phyloP scores from a whole-genome alignment of 306 rosid species.

The Acacia crassicarpa region DNA sequence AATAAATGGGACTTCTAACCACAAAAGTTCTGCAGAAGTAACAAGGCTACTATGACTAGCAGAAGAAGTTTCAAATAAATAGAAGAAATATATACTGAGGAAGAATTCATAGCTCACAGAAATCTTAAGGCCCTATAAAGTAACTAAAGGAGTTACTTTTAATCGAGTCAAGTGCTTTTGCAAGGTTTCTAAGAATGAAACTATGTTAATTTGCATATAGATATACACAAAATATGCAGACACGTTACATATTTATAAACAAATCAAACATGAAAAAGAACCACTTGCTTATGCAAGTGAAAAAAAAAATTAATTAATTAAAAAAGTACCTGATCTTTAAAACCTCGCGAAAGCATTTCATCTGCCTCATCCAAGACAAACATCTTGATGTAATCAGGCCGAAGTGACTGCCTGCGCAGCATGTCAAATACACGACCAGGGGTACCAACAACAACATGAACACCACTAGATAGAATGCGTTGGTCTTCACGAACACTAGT shows the following conservation, averaged over 20 bases:
- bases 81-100: neutral
- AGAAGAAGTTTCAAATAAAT: conserved; percentile 3
- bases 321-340: conserved; percentile 72
- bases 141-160: neutral
- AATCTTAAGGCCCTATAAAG: neutral
- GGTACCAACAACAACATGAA: conserved; percentile 86
- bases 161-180: neutral
- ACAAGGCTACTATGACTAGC: neutral
- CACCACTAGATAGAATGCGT: conserved; percentile 75
- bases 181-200: neutral
- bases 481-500: conserved; percentile 82
- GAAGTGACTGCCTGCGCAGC: conserved; percentile 80
- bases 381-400: conserved; percentile 71
- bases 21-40: neutral
- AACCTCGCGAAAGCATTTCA: conserved; percentile 88
- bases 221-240: neutral
- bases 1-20: neutral
- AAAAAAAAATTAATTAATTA: neutral
- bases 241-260: neutral
- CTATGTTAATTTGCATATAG: neutral
- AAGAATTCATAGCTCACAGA: neutral
- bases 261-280: neutral
- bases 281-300: neutral
- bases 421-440: conserved; percentile 90
- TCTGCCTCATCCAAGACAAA: conserved; percentile 89